Evolutionary conservation across 2,329 filamentous ascomycete species (phyloP).

Genomic region (Beauveria asiatica): DNA sequence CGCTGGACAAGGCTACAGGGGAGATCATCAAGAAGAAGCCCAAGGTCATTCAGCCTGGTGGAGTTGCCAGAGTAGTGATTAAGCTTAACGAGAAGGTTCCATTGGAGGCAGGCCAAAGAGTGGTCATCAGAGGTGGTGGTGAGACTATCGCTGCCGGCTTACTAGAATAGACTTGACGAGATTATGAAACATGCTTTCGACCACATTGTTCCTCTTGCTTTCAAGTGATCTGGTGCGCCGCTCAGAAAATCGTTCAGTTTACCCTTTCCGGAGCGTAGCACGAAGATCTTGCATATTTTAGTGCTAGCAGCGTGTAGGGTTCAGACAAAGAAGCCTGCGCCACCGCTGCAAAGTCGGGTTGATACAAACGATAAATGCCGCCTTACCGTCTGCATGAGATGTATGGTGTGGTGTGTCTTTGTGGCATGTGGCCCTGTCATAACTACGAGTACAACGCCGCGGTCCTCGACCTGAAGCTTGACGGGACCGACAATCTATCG

Average conservation of each 20-base stretch:
- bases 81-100: constrained; percentile 68
- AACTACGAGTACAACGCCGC: background rate
- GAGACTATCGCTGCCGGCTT: constrained; percentile 82
- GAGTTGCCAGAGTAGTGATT: constrained; percentile 68
- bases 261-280: too few species aligned
- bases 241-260: too few species aligned
- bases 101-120: constrained; percentile 67
- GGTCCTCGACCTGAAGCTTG: background rate
- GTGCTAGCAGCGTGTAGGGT: too few species aligned
- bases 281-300: too few species aligned
- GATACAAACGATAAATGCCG: background rate
- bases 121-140: constrained; percentile 74
- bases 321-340: too few species aligned
- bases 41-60: constrained; percentile 70
- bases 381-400: background rate
- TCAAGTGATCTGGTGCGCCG: background rate
- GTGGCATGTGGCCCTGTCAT: background rate
- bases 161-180: constrained; percentile 48
- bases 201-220: background rate
- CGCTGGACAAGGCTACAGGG: constrained; percentile 72
- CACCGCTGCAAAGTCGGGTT: too few species aligned
- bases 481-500: background rate
- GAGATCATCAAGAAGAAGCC: constrained; percentile 74
- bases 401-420: too few species aligned
- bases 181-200: constrained; percentile 5